Base-by-base conservation (phyloP, 495 filamentous ascomycete genomes). In the Penicillium simplicissimum region DNA sequence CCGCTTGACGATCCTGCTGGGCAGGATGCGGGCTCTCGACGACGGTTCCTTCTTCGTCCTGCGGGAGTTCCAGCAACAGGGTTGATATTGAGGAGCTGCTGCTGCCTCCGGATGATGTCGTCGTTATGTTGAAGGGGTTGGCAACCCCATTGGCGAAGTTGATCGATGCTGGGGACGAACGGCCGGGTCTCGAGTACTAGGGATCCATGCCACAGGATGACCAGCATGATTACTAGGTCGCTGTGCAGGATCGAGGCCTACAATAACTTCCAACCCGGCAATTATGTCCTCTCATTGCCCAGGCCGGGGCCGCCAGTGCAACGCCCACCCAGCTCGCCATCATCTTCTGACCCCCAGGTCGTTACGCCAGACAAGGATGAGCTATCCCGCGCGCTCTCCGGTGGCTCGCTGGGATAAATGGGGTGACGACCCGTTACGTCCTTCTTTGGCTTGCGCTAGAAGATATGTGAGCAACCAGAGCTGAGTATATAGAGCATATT, bases 351-450 rank as follows among this genome's bases (percentile, higher is more conserved):
- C 3, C 4, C 19, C 31, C 23, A 33, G 14, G 51, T 53, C 33
- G 33, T 53, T 8, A 53, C 51, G 21, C 51, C 51, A 5, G 51
- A 53, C 33, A 36, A n/a, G 3, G 51, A 53, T 8, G 51, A 53
- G 33, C 51, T 53, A 10, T 21, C 3, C 5, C 31, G 28, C 9
- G 51, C 13, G 1, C 17, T 4, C 3, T 36, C n/a, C 13, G 19
- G 33, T 1, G 33, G 4, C 0, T 36, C 33, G 4, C 36, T 5
- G 4, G 8, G 51, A 15, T 53, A 53, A n/a, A 53, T 9, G 4
- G 8, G 17, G 8, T 28, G 15, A 17, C 21, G 8, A 36, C 10
- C n/a, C 9, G 15, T n/a, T n/a, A 0, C 2, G 17, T 8, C 6
- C 17, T 37, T 23, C 33, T 53, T 21, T 8, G 14, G 25, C 25